Base-by-base conservation (phyloP, 108 stramenopile genomes). In the Skeletonema costatum region DNA sequence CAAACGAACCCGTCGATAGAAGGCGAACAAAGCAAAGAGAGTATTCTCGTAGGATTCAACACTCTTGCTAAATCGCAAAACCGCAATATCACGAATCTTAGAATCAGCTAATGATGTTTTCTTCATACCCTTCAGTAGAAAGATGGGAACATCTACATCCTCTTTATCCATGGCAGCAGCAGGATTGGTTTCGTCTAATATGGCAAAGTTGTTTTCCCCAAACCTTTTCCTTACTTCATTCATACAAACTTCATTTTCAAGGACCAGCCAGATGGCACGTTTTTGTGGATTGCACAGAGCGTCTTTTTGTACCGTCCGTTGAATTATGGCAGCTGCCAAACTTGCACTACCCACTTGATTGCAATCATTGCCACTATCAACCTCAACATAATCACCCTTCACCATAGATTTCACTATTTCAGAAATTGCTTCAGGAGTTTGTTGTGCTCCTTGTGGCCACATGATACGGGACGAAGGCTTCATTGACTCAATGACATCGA, bases 201-300 rank as follows among this genome's bases (percentile, higher is more conserved):
- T 38, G 19, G 10, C 32, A 16, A 70, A 70, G 32, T 50, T 70
- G 35, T 70, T 31, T 32, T 31, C 51, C n/a, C 60, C 2, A 60
- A 70, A 70, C 32, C 56, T n/a, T 38, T 70, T 32, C 1, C 13
- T 70, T 0, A 70, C 69, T 16, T 9, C 53, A 12, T 70, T 38
- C 17, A 70, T 16, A n/a, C 69, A 70, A 2, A 0, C n/a, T 53
- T 70, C 69, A 33, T 70, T 38, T 70, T 36, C 32, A 58, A 70
- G 35, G 30, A 53, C 69, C 32, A 70, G 36, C 69, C 69, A 70
- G 58, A 70, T n/a, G 32, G 69, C 51, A 59, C 69, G 69, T 58
- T 33, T 70, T 6, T 50, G 68, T 16, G 10, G 44, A 68, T 53
- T 1, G 25, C 69, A 70, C 17, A 17, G 60, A 1, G 69, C 35